These are phyloP conservation scores for Artemisia tridentata DNA, from an alignment of 129 eudicot species.

Conservation along the genomic window DNA sequence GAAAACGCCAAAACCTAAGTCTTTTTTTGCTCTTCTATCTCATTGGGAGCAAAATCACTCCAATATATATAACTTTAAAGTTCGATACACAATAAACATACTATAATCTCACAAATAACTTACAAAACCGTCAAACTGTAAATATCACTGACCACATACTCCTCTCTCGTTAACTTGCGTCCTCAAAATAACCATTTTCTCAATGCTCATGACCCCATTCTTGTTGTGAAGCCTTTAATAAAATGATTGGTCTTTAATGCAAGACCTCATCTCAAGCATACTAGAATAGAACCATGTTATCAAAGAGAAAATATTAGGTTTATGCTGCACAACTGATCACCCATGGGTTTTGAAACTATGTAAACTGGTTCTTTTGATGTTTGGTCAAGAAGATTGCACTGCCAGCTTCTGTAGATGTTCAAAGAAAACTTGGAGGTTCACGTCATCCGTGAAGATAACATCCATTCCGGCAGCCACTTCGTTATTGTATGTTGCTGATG, in stretches of 20 bases:
- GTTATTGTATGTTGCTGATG: conserved; percentile 32
- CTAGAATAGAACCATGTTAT: too few relatives aligned
- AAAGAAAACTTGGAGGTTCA: conserved; percentile 32
- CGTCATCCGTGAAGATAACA: conserved; percentile 31
- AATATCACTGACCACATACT: conserved; percentile 9
- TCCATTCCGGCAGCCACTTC: conserved; percentile 32
- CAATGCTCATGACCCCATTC: background rate
- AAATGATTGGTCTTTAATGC: conserved; percentile 1
- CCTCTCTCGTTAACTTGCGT: conserved; percentile 6
- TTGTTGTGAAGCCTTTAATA: background rate
- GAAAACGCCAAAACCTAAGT: background rate
- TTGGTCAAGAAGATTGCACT: conserved; percentile 28
- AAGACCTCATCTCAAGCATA: conserved; percentile 5
- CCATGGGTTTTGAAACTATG: conserved; percentile 1
- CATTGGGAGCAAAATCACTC: conserved; percentile 24
- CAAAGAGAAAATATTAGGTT: background rate
- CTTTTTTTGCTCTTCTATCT: conserved; percentile 7
- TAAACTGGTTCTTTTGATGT: conserved; percentile 3
- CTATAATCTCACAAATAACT: conserved; percentile 26
- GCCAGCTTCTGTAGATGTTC: conserved; percentile 34
- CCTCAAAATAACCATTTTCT: conserved; percentile 24
- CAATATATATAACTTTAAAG: conserved; percentile 28
- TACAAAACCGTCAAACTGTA: conserved; percentile 24
- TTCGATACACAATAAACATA: conserved; percentile 9
- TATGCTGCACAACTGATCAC: conserved; percentile 17